Percentiles rank a stretch among this genome's conserved stretches.
These are phyloP conservation scores for Candida koratica DNA, from an alignment of 805 yeast species.

Conservation along the genomic window DNA sequence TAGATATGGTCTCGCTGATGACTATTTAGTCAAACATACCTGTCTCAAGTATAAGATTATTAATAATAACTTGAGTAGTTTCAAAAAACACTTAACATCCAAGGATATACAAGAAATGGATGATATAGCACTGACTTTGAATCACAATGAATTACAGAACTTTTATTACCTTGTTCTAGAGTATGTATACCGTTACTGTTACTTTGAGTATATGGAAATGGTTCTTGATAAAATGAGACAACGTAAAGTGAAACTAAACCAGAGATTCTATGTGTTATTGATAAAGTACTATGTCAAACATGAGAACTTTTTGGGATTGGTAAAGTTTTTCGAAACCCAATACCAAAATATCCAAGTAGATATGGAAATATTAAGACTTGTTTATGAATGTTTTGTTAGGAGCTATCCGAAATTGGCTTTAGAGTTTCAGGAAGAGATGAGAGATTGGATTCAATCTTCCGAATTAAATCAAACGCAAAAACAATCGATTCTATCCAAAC, in stretches of 20 bases:
- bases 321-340: slow-evolving; percentile 20
- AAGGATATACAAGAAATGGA: slow-evolving; percentile 23
- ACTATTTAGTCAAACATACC: slow-evolving; percentile 23
- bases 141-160: slow-evolving; percentile 12
- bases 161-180: slow-evolving; percentile 27
- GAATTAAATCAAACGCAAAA: not conserved
- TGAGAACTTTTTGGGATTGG: slow-evolving; percentile 27
- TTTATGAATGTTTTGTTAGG: slow-evolving; percentile 28
- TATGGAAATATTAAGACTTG: slow-evolving; percentile 18
- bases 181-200: slow-evolving; percentile 28
- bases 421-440: slow-evolving; percentile 14
- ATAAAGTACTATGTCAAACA: slow-evolving; percentile 23
- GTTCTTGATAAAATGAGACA: slow-evolving; percentile 24
- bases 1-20: slow-evolving; percentile 17
- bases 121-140: slow-evolving; percentile 9
- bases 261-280: slow-evolving; percentile 22
- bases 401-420: slow-evolving; percentile 32
- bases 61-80: slow-evolving; percentile 21
- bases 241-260: slow-evolving; percentile 19
- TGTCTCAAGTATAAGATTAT: slow-evolving; percentile 24
- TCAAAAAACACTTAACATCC: slow-evolving; percentile 23
- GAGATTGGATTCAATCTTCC: slow-evolving; percentile 1
- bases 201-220: slow-evolving; percentile 24
- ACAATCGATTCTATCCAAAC: not conserved
- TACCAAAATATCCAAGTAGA: slow-evolving; percentile 16